Conservation (phyloP, 352 stramenopile species). For the Plasmopara muralis region DNA sequence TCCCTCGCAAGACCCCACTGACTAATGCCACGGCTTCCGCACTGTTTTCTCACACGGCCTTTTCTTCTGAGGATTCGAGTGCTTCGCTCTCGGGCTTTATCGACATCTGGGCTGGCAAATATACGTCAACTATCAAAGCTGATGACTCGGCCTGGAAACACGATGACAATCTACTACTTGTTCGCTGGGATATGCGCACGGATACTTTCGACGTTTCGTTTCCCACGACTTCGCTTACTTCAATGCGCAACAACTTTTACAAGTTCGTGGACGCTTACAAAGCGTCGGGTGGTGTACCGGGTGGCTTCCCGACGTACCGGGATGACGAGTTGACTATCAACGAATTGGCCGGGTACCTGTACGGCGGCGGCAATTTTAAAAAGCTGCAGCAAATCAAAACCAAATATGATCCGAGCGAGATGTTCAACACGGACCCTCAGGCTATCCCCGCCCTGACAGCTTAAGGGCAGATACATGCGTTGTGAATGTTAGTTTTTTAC, state of each 20-base stretch:
- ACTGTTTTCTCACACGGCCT: conserved; percentile 1
- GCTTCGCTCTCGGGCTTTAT: neutral
- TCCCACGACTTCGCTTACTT: neutral
- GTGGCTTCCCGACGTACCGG: conserved; percentile 2
- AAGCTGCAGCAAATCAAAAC: conserved; percentile 3
- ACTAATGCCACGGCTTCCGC: neutral
- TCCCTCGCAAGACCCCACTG: neutral
- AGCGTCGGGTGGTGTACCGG: neutral
- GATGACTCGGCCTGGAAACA: conserved; percentile 2
- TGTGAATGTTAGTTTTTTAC: no score
- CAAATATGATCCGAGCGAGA: neutral
- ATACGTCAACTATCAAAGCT: neutral
- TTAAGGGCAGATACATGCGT: neutral
- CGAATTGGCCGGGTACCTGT: conserved; percentile 1
- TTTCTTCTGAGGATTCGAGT: neutral
- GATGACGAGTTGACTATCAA: neutral
- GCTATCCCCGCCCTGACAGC: neutral
- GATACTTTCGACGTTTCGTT: neutral
- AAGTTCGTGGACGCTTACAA: conserved; percentile 4
- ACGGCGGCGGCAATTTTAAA: conserved; percentile 2
- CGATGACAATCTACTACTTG: conserved; percentile 1
- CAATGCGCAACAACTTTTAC: conserved; percentile 1
- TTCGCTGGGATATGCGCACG: conserved; percentile 4
- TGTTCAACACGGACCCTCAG: conserved; percentile 6
- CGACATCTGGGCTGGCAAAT: conserved; percentile 3